Conservation (phyloP, 1,284 basidiomycete species). For the Rhodofomes roseus region DNA sequence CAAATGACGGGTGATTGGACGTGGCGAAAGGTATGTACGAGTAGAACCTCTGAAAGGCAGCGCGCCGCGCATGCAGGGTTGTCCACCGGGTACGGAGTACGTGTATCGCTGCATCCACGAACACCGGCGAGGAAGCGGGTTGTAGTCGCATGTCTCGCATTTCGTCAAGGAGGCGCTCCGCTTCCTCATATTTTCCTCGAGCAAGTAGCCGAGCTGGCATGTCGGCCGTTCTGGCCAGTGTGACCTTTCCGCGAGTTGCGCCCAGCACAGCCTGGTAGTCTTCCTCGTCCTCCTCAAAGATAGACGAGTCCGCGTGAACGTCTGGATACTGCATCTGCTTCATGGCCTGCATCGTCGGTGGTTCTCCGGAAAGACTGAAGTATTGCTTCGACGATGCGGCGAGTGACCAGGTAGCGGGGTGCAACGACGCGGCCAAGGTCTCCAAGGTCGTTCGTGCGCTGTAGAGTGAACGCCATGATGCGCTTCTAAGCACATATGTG, state of each 20-base stretch:
- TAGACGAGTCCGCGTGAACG: constrained; percentile 21
- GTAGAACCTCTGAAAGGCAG: constrained; percentile 35
- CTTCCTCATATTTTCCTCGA: constrained; percentile 19
- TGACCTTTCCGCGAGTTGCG: neutral
- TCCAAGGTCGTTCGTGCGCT: constrained; percentile 18
- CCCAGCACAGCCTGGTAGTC: constrained; percentile 18
- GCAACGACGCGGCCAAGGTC: constrained; percentile 8
- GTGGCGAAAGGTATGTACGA: constrained; percentile 32
- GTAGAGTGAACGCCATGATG: constrained; percentile 19
- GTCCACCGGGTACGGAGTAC: constrained; percentile 13
- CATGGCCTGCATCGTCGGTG: constrained; percentile 28
- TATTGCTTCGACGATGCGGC: constrained; percentile 11
- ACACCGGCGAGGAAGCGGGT: constrained; percentile 29
- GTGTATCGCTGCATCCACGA: constrained; percentile 28
- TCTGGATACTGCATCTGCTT: constrained; percentile 25
- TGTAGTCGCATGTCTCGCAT: constrained; percentile 28
- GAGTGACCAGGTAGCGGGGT: constrained; percentile 4
- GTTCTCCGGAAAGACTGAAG: constrained; percentile 22
- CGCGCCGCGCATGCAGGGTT: constrained; percentile 19
- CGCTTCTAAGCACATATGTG: constrained; percentile 23
- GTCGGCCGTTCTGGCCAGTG: neutral
- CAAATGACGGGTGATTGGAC: neutral
- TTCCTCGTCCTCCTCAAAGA: constrained; percentile 28
- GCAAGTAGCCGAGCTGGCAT: constrained; percentile 20
- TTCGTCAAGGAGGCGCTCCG: constrained; percentile 27